Percentiles rank a stretch among this genome's conserved stretches.
Conservation (phyloP, 163 green algal genomes). For the Prototheca stagnorum region DNA sequence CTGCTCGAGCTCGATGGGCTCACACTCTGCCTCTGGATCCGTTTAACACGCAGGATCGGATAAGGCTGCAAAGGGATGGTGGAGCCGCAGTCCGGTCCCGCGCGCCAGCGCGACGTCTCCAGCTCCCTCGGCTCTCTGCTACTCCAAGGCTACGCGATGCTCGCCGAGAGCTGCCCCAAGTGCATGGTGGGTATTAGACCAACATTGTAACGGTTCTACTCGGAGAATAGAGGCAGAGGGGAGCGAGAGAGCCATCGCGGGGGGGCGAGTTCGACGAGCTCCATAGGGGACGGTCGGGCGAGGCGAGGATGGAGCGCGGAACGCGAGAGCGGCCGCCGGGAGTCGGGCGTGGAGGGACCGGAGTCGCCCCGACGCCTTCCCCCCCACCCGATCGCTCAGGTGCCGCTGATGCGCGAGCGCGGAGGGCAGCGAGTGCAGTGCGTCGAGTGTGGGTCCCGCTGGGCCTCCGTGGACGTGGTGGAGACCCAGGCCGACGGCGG, state of each 20-base stretch:
- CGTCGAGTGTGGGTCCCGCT: too few species aligned
- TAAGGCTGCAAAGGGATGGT: neutral
- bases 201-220: neutral
- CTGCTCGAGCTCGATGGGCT: neutral
- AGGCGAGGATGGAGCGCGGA: neutral
- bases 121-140: slow-evolving; percentile 1
- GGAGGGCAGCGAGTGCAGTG: too few species aligned
- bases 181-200: slow-evolving; percentile 5
- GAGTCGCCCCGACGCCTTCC: too few species aligned
- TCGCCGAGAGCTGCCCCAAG: slow-evolving; percentile 8
- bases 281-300: too few species aligned
- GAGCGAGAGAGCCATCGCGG: too few species aligned
- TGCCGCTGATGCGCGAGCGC: too few species aligned
- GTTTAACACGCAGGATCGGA: neutral
- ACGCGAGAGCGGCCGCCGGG: neutral
- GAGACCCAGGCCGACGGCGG: too few species aligned
- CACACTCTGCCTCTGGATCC: neutral
- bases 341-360: neutral
- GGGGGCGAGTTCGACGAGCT: too few species aligned
- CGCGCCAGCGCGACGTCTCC: neutral
- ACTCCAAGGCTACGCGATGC: slow-evolving; percentile 11
- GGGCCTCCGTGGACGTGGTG: too few species aligned
- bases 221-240: neutral
- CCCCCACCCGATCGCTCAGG: too few species aligned
- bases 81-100: neutral